These are phyloP conservation scores for Meyerozyma carpophila DNA, from an alignment of 1,139 yeast genomes.

Conservation along the genomic window DNA sequence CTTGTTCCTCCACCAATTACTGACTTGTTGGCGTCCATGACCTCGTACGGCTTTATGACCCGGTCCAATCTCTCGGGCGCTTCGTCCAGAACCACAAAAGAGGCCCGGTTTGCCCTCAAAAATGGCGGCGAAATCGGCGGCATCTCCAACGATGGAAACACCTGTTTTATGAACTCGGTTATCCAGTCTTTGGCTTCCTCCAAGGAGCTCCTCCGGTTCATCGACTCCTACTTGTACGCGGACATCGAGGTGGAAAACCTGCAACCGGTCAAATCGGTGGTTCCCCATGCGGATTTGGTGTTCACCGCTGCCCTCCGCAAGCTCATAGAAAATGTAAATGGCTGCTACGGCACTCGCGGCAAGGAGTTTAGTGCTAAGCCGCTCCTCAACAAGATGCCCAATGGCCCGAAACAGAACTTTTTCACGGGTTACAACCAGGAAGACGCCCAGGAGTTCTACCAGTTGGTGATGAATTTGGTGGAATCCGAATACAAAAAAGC, in stretches of 20 bases:
- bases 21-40: constrained; percentile 2
- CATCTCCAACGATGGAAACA: constrained; percentile 81
- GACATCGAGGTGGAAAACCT: constrained; percentile 17
- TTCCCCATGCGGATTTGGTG: constrained; percentile 27
- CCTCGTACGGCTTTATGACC: constrained; percentile 1
- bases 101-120: constrained; percentile 34
- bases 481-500: constrained; percentile 55
- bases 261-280: constrained; percentile 24
- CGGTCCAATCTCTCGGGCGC: constrained; percentile 1
- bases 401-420: constrained; percentile 72
- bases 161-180: constrained; percentile 91
- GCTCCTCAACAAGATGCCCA: constrained; percentile 66
- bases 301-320: constrained; percentile 52
- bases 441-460: constrained; percentile 93
- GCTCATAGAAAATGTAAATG: constrained; percentile 51
- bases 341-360: constrained; percentile 46
- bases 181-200: constrained; percentile 81
- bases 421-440: constrained; percentile 85
- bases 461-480: constrained; percentile 64
- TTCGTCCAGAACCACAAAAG: constrained; percentile 9
- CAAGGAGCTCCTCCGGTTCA: constrained; percentile 50
- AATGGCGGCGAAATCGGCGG: constrained; percentile 82
- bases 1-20: background rate
- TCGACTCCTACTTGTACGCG: constrained; percentile 39
- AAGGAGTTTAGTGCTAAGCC: constrained; percentile 65